Percentiles rank a stretch among this genome's conserved stretches.
Conservation (phyloP, 108 stramenopile genomes). For the Stephanodiscus minutulus region DNA sequence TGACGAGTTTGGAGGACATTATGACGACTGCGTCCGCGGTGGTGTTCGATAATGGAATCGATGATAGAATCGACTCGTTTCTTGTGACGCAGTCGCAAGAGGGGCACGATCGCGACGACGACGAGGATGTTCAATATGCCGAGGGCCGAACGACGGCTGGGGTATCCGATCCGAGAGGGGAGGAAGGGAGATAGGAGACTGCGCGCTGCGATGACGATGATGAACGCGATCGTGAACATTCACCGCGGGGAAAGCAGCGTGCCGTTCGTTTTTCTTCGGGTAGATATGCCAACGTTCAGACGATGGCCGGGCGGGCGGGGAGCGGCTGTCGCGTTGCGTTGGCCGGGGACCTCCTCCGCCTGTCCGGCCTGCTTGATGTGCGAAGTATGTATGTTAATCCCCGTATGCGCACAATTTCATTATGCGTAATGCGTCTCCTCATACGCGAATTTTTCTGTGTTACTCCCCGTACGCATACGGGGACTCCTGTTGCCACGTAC, state of each 20-base stretch:
- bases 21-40: neutral
- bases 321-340: too few relatives aligned
- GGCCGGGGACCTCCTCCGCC: too few relatives aligned
- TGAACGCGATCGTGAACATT: neutral
- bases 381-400: too few relatives aligned
- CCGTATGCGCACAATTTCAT: too few relatives aligned
- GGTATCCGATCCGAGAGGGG: neutral
- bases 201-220: neutral
- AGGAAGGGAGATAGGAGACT: neutral
- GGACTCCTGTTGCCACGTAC: too few relatives aligned
- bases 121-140: neutral
- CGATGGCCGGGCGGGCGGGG: too few relatives aligned
- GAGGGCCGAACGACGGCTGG: neutral
- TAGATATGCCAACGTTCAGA: too few relatives aligned
- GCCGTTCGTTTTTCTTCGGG: too few relatives aligned
- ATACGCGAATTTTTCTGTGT: too few relatives aligned
- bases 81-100: neutral
- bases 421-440: too few relatives aligned
- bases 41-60: neutral
- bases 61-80: neutral
- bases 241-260: neutral
- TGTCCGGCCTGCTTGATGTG: too few relatives aligned
- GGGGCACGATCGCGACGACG: neutral
- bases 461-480: too few relatives aligned
- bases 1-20: constrained; percentile 46